Base-by-base conservation (phyloP, 2,329 filamentous ascomycete species). In the Thelonectria olida region DNA sequence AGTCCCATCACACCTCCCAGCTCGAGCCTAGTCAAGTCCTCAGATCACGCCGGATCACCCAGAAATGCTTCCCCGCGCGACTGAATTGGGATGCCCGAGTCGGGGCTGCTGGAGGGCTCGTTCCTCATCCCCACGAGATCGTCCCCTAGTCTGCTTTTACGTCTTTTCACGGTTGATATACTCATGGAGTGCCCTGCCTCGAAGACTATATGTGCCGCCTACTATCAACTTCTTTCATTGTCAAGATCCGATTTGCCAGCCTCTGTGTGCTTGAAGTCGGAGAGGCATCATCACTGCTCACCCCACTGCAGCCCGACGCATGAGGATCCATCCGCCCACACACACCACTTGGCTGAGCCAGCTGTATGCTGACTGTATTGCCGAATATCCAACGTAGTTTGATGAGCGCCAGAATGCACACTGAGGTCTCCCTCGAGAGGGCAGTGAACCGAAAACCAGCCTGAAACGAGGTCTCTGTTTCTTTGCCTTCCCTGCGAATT, bases 121-220 rank as follows among this genome's bases (percentile, higher is more conserved):
- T 54, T 34, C 41, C 23, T 17, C 36, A 20, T 22, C 50, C 50
- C 41, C 53, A 49, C 53, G 53, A 41, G 44, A 49, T 54, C 51
- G 36, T 42, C 51, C 27, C 51, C 39, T 54, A 31, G 51, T 25
- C 31, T 38, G 9, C 20, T 36, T 25, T 36, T 27, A 9, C 36
- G 20, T 47, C 49, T 19, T 22, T 44, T 64, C 34, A 41, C 34
- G 54, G 42, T 45, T 19, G 7, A 23, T 20, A 23, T 27, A 58
- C 47, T 54, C 64, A 61, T 58, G 63, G 58, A 65, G 34, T 23
- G 54, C 53, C 59, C 50, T 58, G 52, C 41, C 17, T 55, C 36
- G 23, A 17, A 23, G 31, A 19, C 57, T 48, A 62, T 63, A 64
- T 52, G 51, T 59, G 54, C 23, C 47, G 23, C 25, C 45, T 19